Percentiles rank a stretch among this genome's conserved stretches.
Evolutionary conservation across 495 filamentous ascomycete species (phyloP).

Genomic region (Penicillium canescens): DNA sequence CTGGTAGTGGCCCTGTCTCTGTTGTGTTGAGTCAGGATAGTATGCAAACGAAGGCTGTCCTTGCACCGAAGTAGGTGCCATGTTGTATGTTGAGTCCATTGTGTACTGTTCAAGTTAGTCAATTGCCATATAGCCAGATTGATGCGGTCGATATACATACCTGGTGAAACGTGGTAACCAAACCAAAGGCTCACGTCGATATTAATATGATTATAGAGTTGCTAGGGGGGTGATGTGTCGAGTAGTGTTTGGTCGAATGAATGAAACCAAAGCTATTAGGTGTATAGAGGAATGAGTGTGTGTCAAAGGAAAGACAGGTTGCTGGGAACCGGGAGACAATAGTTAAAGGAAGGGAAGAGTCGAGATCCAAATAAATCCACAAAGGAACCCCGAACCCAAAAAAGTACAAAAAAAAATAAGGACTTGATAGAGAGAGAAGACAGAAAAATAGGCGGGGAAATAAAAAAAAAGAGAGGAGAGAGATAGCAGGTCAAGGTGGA

Average conservation of each 20-base stretch:
- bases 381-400: constrained; percentile 13
- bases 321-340: constrained; percentile 10
- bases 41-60: constrained; percentile 87
- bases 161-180: constrained; percentile 1
- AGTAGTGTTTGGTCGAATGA: not conserved
- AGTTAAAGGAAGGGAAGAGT: constrained; percentile 8
- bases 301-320: constrained; percentile 13
- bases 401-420: constrained; percentile 2
- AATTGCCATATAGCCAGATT: not conserved
- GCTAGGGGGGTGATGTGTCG: too few species aligned
- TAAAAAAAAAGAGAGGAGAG: constrained; percentile 29
- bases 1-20: constrained; percentile 85
- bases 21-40: constrained; percentile 76
- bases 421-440: constrained; percentile 16
- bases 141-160: not conserved
- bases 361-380: constrained; percentile 8
- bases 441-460: constrained; percentile 24
- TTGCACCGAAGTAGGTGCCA: constrained; percentile 52
- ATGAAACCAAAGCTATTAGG: constrained; percentile 3
- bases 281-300: constrained; percentile 4
- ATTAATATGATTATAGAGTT: constrained; percentile 4
- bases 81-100: constrained; percentile 61
- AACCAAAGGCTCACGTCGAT: constrained; percentile 2
- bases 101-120: constrained; percentile 9
- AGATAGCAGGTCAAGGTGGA: constrained; percentile 34